Conservation (phyloP, 208 protist genomes). For the Trichomonas tenax region DNA sequence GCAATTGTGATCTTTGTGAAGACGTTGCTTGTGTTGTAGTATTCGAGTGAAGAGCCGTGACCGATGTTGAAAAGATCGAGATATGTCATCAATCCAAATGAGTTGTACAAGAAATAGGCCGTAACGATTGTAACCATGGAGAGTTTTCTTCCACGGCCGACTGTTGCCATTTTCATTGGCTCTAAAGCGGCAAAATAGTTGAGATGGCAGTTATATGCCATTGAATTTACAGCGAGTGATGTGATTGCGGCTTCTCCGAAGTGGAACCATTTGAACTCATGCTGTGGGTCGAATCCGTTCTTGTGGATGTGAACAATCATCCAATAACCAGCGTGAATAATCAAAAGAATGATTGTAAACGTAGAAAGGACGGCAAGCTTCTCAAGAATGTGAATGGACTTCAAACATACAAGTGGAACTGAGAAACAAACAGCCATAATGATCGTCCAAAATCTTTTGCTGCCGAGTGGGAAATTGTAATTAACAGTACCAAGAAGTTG, state of each 20-base stretch:
- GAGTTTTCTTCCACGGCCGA: not conserved
- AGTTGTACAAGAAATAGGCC: not conserved
- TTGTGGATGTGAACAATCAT: not conserved
- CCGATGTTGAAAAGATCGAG: not conserved
- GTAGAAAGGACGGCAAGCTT: not conserved
- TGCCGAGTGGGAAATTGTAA: not conserved
- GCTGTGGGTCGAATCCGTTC: not conserved
- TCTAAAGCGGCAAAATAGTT: not conserved
- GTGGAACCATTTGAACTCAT: not conserved
- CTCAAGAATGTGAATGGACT: not conserved
- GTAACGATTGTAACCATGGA: not conserved
- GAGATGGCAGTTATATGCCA: not conserved
- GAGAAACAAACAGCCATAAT: not conserved
- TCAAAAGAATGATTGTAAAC: not conserved
- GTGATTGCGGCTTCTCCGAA: not conserved
- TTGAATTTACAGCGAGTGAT: not conserved
- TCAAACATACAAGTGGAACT: not conserved
- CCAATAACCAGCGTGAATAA: not conserved
- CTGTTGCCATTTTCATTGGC: not conserved
- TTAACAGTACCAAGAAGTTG: not conserved
- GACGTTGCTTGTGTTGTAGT: not conserved
- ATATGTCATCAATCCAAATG: not conserved
- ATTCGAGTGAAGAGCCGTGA: not conserved
- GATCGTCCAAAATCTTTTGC: not conserved
- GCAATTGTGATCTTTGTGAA: not conserved